Base-by-base conservation (phyloP, 768 basidiomycete genomes). In the Cystofilobasidium bisporidii region DNA sequence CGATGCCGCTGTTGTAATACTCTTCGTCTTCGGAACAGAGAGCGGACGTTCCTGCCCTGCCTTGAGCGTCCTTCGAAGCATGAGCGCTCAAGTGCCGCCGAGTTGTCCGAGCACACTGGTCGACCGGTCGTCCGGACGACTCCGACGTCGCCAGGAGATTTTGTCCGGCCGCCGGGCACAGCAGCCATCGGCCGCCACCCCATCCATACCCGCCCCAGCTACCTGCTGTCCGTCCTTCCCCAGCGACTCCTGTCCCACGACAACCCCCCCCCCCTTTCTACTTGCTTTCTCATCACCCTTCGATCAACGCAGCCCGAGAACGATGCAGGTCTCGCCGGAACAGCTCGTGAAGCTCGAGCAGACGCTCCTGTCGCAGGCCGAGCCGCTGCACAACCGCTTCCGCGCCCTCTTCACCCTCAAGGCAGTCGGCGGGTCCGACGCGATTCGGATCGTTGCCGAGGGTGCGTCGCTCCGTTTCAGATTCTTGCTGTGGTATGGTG, bases 401-500 rank as follows among this genome's bases (percentile, higher is more conserved):
- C 80, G 94, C 33, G 87, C 93, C 0, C 80, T 99, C 11, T 99
- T 99, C 76, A 88, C 93, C 15, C 80, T 99, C 61, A 97, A 94
- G 76, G 83, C 88, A 0, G 78, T 96, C 53, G 79, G 76, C 20
- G 86, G 90, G 64, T 83, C 87, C 72, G 71, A 76, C 30, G 89
- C 91, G 9, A 85, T 97, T 32, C 75, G 81, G 61, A 87, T 93
- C 75, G 91, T 98, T 73, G 84, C 88, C 18, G 85, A 87, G 80
- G 92, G 93, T 88, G 47, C 24, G 77, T 73, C 9, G 5, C 4
- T 11, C 18, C 17, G 71, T 67, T 64, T 56, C 55, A 11, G 5
- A 22, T 10, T 20, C 9, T 26, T 38, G 9, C 60, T 41, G n/a
- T 61, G n/a, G n/a, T n/a, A n/a, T n/a, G n/a, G n/a, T n/a, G n/a